Conservation (phyloP, 1,284 basidiomycete species). For the Apiotrichum veenhuisii region DNA sequence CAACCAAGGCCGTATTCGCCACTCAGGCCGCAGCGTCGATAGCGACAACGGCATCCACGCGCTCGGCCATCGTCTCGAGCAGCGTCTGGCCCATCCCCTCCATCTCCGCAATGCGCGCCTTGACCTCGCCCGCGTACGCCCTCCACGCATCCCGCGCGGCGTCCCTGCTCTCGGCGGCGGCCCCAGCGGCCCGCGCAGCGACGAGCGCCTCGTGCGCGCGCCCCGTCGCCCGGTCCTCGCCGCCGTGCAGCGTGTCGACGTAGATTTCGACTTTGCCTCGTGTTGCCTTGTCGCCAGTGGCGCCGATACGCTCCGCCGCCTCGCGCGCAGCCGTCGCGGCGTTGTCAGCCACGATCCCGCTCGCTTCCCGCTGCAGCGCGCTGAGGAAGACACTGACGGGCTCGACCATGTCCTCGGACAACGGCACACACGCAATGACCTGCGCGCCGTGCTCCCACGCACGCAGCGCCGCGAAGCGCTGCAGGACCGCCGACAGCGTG, state of each 20-base stretch:
- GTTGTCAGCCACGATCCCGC: neutral
- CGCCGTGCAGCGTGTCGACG: neutral
- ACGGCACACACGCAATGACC: neutral
- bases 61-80: neutral
- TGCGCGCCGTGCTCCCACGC: conserved; percentile 3
- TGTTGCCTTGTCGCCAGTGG: neutral
- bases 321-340: neutral
- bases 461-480: neutral
- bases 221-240: too few relatives aligned
- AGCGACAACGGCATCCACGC: neutral
- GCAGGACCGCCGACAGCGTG: conserved; percentile 1
- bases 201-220: neutral
- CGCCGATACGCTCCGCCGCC: neutral
- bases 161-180: neutral
- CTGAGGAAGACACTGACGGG: neutral
- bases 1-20: neutral
- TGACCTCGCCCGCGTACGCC: neutral
- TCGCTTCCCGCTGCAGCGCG: neutral
- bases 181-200: neutral
- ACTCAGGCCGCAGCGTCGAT: too few relatives aligned
- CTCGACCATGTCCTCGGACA: conserved; percentile 2
- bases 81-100: conserved; percentile 2
- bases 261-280: neutral
- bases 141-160: neutral
- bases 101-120: neutral